These are phyloP conservation scores for Forsythia suspensa DNA, from an alignment of 257 asterid genomes.

Conservation along the genomic window DNA sequence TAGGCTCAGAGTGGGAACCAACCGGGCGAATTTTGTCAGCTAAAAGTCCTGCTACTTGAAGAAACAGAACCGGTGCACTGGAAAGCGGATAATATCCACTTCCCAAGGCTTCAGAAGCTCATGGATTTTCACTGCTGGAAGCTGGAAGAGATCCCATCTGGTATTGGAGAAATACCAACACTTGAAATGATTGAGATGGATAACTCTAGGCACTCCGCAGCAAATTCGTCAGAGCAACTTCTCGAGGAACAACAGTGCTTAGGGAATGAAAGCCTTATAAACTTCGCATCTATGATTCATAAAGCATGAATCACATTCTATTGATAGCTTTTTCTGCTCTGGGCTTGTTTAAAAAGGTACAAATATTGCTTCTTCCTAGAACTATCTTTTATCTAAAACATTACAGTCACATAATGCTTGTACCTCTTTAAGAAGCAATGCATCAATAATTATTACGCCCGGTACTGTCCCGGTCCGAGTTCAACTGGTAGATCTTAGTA, in stretches of 20 bases:
- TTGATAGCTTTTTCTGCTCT: neutral
- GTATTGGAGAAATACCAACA: constrained; percentile 19
- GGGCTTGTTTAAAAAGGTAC: neutral
- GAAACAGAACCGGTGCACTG: neutral
- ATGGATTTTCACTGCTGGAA: neutral
- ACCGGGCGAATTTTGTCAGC: neutral
- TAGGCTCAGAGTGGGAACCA: neutral
- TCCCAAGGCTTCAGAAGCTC: constrained; percentile 7
- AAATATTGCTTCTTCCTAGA: neutral
- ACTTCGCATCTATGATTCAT: no score
- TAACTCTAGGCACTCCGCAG: constrained; percentile 5
- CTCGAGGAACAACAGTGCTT: constrained; percentile 2
- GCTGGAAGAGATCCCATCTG: constrained; percentile 16
- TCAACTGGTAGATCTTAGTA: no score
- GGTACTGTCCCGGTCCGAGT: no score
- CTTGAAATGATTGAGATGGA: constrained; percentile 24
- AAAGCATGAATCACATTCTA: no score
- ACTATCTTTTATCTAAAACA: neutral
- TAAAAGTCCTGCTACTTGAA: constrained; percentile 3
- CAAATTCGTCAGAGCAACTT: constrained; percentile 6
- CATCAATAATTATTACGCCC: no score
- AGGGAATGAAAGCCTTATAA: constrained; percentile 23
- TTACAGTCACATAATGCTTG: neutral
- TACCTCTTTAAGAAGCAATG: no score
- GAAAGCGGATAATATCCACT: neutral